These are phyloP conservation scores for Geranomyces variabilis DNA, from an alignment of 192 early-diverging fungal species.

Conservation along the genomic window DNA sequence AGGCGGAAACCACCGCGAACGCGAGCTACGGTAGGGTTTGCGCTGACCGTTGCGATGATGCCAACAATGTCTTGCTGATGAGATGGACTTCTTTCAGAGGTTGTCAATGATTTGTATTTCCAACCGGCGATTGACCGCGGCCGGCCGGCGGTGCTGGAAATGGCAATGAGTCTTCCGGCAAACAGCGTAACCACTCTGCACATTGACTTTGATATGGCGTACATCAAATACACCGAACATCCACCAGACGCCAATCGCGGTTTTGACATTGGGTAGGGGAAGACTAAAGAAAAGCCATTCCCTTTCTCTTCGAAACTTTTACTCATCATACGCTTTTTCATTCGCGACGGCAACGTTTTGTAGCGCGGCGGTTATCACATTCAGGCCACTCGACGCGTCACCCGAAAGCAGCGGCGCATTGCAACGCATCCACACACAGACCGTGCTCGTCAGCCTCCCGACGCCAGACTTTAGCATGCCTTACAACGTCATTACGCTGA, in stretches of 20 bases:
- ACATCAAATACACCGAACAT: conserved; percentile 94
- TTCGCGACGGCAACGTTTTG: no score
- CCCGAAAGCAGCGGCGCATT: neutral
- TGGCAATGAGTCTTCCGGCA: conserved; percentile 68
- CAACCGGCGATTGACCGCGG: conserved; percentile 81
- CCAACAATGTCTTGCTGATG: neutral
- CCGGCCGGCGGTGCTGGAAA: conserved; percentile 80
- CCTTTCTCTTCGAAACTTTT: neutral
- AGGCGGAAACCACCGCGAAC: conserved; percentile 37
- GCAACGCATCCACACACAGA: conserved; percentile 49
- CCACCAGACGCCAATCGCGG: conserved; percentile 96
- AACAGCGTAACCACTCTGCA: conserved; percentile 68
- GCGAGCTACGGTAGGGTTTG: conserved; percentile 4
- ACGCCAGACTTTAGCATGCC: conserved; percentile 99
- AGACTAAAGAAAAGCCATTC: neutral
- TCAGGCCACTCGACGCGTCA: conserved; percentile 5
- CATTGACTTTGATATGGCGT: conserved; percentile 88
- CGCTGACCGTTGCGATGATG: neutral
- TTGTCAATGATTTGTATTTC: conserved; percentile 55
- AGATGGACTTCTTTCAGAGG: conserved; percentile 31
- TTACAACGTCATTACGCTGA: conserved; percentile 98
- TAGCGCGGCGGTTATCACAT: conserved; percentile 20
- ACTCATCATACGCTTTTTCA: neutral
- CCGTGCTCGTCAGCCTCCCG: conserved; percentile 84
- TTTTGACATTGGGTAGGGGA: conserved; percentile 77